These are phyloP conservation scores for Alternaria atra DNA, from an alignment of 2,329 filamentous ascomycete species.

Conservation along the genomic window DNA sequence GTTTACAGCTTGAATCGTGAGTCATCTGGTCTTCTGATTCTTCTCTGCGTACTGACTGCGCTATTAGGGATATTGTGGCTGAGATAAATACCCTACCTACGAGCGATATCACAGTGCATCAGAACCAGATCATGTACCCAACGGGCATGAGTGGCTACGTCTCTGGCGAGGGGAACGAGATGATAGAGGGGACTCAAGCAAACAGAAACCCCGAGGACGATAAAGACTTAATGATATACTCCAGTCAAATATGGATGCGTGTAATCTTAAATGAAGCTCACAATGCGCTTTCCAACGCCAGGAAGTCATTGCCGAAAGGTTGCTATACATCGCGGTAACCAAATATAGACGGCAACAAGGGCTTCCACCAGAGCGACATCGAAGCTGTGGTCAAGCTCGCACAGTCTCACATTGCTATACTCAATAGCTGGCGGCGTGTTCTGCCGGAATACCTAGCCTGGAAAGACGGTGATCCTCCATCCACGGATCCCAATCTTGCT, in stretches of 20 bases:
- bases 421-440: constrained; percentile 62
- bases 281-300: constrained; percentile 61
- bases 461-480: constrained; percentile 73
- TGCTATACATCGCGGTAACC: too few relatives aligned
- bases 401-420: constrained; percentile 51
- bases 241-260: constrained; percentile 67
- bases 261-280: constrained; percentile 66
- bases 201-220: constrained; percentile 17
- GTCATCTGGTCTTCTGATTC: not conserved
- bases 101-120: constrained; percentile 67
- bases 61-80: constrained; percentile 81
- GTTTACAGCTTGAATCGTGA: constrained; percentile 88
- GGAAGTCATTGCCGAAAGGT: constrained; percentile 9
- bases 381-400: constrained; percentile 39
- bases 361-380: constrained; percentile 45
- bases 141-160: constrained; percentile 61
- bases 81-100: constrained; percentile 74
- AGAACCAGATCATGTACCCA: constrained; percentile 72
- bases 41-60: constrained; percentile 18
- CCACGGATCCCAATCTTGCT: constrained; percentile 79
- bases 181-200: not conserved
- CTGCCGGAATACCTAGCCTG: constrained; percentile 66
- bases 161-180: constrained; percentile 21
- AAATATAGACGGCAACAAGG: constrained; percentile 26
- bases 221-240: constrained; percentile 62